Conservation (phyloP, 345 rosid species). For the Physaria fendleri region DNA sequence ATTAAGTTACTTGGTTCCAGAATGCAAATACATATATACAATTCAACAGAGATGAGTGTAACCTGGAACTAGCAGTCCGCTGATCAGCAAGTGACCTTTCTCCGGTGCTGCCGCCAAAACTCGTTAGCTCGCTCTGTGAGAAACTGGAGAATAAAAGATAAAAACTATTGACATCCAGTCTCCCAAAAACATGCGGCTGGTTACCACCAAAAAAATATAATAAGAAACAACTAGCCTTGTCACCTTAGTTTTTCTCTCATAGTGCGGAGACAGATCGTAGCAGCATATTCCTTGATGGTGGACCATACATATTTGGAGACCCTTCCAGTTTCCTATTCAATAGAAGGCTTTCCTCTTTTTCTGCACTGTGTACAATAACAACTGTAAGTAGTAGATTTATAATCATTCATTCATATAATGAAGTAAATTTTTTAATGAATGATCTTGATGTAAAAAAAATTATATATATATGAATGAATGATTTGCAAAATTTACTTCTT, state of each 20-base stretch:
- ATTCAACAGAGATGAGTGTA: conserved; percentile 28
- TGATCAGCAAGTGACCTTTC: conserved; percentile 89
- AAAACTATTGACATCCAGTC: conserved; percentile 3
- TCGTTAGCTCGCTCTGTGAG: conserved; percentile 87
- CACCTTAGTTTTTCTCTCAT: conserved; percentile 79
- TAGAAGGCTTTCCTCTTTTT: conserved; percentile 66
- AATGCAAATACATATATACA: conserved; percentile 10
- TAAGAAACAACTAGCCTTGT: conserved; percentile 2
- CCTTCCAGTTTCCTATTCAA: conserved; percentile 59
- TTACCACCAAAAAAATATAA: background rate
- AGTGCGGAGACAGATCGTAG: conserved; percentile 44
- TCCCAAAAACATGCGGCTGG: background rate
- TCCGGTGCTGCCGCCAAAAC: conserved; percentile 85
- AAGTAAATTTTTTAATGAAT: too few relatives aligned
- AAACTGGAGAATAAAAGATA: conserved; percentile 41
- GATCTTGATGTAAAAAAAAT: too few relatives aligned
- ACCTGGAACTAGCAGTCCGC: conserved; percentile 97
- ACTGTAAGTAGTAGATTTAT: too few relatives aligned
- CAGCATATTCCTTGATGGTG: conserved; percentile 65
- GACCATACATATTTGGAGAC: conserved; percentile 57
- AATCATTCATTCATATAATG: too few relatives aligned
- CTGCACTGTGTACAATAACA: conserved; percentile 58
- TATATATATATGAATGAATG: too few relatives aligned
- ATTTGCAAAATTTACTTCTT: too few relatives aligned
- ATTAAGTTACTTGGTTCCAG: conserved; percentile 1